Percentiles rank a stretch among this genome's conserved stretches.
Evolutionary conservation across 2,329 filamentous ascomycete genomes (phyloP).

Genomic region (Leptographium flavum): DNA sequence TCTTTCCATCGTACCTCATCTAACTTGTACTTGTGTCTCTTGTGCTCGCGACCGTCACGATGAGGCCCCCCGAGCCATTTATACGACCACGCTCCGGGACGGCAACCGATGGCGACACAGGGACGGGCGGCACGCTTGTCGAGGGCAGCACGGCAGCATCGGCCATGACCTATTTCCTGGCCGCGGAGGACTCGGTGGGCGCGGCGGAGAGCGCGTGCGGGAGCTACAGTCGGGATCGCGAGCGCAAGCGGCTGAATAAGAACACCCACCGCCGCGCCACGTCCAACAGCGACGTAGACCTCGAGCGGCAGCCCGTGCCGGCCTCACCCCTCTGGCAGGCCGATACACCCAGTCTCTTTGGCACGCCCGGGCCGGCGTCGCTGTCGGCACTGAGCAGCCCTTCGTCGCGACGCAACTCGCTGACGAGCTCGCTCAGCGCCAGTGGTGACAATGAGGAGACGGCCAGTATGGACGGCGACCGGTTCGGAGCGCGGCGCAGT

Average conservation of each 20-base stretch:
- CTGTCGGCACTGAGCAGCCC: constrained; percentile 23
- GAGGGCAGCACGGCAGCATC: constrained; percentile 10
- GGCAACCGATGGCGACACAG: constrained; percentile 19
- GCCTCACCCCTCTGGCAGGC: constrained; percentile 21
- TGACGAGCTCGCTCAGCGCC: constrained; percentile 26
- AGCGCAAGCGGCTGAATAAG: neutral
- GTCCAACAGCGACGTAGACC: constrained; percentile 3
- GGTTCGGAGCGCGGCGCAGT: neutral
- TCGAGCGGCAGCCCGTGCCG: constrained; percentile 3
- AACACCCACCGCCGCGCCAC: neutral
- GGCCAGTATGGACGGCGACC: constrained; percentile 13
- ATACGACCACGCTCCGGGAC: constrained; percentile 22
- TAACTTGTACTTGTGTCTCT: no score
- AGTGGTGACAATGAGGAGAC: constrained; percentile 32
- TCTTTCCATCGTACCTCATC: no score
- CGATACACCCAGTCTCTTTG: constrained; percentile 28
- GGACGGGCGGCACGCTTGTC: neutral
- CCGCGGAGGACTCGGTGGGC: constrained; percentile 32
- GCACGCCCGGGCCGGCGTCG: constrained; percentile 21
- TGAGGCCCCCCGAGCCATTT: constrained; percentile 31
- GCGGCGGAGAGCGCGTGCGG: constrained; percentile 14
- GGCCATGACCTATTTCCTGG: constrained; percentile 36
- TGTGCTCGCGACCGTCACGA: no score
- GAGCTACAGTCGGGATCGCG: constrained; percentile 11
- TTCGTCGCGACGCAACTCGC: constrained; percentile 35